Base-by-base conservation (phyloP, 208 protist genomes). In the Sergeia podlipaevii region DNA sequence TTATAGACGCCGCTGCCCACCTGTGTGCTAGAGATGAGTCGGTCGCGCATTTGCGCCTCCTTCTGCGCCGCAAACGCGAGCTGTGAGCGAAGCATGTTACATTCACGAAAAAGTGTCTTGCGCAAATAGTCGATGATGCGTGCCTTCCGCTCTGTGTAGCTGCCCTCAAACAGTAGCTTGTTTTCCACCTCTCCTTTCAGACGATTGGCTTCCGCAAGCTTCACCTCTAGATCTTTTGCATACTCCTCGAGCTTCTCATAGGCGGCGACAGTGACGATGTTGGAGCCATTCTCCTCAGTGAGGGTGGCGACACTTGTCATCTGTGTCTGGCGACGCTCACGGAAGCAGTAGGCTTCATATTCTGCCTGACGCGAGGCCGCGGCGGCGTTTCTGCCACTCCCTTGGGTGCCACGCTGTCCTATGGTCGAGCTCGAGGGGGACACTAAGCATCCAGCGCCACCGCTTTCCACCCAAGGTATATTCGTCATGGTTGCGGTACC, bases 71-170 rank as follows among this genome's bases (percentile, higher is more conserved):
- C 79, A 15, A 71, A 42, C 55, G 53, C 70, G 29, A 96, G 70
- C 57, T 96, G 89, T 13, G 75, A 62, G 30, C 89, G 85, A 3
- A 96, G 80, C 52, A 78, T 65, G 32, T 70, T 75, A 55, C 85
- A 93, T 65, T 96, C 85, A 39, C 77, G 70, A 46, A 89, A 73
- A 6, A 96, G 70, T 2, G 85, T 93, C 28, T 82, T 72, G 30
- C 89, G 82, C 26, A 96, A 60, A 70, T 96, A 91, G 41, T 91
- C 63, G 8, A 96, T 36, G 10, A 93, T 74, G 30, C 61, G 66
- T 18, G 61, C 58, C 55, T 79, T 80, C 23, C 71, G 60, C 11
- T 78, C 67, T 1, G 65, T 73, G 60, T 91, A 87, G 49, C 60
- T 60, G 15, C 42, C 58, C 58, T 90, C 83, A 29, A 88, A 70